Evolutionary conservation across 768 basidiomycete species (phyloP).

Genomic region (Sarcodon sp.): DNA sequence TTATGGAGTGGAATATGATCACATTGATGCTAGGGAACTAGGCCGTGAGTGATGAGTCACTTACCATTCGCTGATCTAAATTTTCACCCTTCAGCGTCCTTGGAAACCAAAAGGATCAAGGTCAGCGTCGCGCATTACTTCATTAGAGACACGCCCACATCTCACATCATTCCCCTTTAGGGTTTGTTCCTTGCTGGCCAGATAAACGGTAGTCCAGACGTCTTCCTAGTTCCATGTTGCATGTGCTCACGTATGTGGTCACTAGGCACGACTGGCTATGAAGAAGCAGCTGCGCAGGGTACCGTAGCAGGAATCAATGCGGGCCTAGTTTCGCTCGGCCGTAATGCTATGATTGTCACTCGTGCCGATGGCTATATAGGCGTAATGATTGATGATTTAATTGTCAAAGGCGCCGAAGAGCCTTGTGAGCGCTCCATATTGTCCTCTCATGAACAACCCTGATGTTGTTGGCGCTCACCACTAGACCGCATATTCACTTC

Average conservation of each 20-base stretch:
- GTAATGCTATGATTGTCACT: conserved; percentile 48
- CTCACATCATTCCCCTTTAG: conserved; percentile 15
- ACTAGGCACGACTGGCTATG: conserved; percentile 81
- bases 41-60: conserved; percentile 32
- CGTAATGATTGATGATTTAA: conserved; percentile 88
- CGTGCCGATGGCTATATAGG: conserved; percentile 84
- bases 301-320: conserved; percentile 84
- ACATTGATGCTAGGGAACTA: conserved; percentile 78
- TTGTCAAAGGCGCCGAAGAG: conserved; percentile 81
- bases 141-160: too few relatives aligned
- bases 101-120: conserved; percentile 78
- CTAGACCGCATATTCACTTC: conserved; percentile 91
- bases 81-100: conserved; percentile 38
- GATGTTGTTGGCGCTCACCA: neutral
- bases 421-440: conserved; percentile 42
- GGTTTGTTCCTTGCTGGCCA: conserved; percentile 85
- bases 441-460: neutral
- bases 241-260: conserved; percentile 7
- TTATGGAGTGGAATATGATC: conserved; percentile 90
- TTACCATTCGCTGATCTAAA: neutral
- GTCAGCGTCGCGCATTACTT: conserved; percentile 17
- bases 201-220: conserved; percentile 49
- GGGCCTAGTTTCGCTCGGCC: conserved; percentile 47
- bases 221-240: neutral
- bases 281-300: conserved; percentile 89